Conservation (phyloP, 805 yeast genomes). For the Suhomyces xylopsoci region DNA sequence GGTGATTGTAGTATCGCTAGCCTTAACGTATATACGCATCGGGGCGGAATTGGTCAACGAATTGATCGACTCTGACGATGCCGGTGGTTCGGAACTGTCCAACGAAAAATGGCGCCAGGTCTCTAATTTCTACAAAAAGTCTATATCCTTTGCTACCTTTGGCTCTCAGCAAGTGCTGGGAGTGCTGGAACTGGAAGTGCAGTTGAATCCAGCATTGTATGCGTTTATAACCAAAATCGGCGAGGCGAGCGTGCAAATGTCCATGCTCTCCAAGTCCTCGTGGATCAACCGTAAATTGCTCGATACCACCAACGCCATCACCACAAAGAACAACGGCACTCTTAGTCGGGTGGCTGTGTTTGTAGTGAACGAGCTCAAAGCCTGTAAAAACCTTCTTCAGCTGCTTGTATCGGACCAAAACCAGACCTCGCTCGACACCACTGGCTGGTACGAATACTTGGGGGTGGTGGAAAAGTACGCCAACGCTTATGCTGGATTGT, state of each 20-base stretch:
- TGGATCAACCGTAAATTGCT: constrained; percentile 31
- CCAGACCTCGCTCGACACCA: constrained; percentile 4
- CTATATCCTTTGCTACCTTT: constrained; percentile 25
- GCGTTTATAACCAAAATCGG: constrained; percentile 22
- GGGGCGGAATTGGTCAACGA: constrained; percentile 37
- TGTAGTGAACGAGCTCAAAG: constrained; percentile 31
- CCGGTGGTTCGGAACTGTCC: constrained; percentile 8
- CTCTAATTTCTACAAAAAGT: constrained; percentile 27
- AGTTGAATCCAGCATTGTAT: constrained; percentile 6
- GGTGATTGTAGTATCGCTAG: constrained; percentile 19
- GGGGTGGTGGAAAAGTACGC: constrained; percentile 31
- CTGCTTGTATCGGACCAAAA: neutral
- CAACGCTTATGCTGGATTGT: constrained; percentile 43
- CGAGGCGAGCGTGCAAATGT: constrained; percentile 35
- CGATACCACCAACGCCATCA: constrained; percentile 6
- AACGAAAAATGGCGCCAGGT: constrained; percentile 30
- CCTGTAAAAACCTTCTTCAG: neutral
- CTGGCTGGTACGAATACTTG: constrained; percentile 31
- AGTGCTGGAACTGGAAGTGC: neutral
- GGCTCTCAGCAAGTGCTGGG: constrained; percentile 12
- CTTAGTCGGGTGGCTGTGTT: constrained; percentile 45
- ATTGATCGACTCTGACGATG: constrained; percentile 24
- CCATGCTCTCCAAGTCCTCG: constrained; percentile 36
- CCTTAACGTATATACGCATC: constrained; percentile 28
- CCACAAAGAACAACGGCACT: constrained; percentile 35